Evolutionary conservation across 2,329 filamentous ascomycete genomes (phyloP).

Genomic region (Neofusicoccum ribis): DNA sequence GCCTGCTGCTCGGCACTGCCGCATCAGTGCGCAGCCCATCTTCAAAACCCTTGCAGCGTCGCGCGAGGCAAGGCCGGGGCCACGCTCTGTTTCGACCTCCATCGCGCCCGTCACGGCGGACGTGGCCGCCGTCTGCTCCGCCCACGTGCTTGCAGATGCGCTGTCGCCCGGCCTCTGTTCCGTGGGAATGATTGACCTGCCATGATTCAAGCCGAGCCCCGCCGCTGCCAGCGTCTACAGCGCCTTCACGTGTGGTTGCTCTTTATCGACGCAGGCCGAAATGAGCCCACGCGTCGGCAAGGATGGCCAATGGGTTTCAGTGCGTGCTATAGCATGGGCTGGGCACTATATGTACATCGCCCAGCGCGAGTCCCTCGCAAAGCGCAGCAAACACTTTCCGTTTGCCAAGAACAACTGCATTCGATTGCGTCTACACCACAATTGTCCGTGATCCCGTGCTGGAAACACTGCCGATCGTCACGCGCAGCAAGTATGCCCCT

Average conservation of each 20-base stretch:
- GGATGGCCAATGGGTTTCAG: slow-evolving; percentile 9
- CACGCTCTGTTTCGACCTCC: slow-evolving; percentile 16
- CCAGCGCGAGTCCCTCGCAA: not conserved
- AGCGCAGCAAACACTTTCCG: not conserved
- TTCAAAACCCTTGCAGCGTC: slow-evolving; percentile 18
- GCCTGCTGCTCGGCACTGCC: slow-evolving; percentile 1
- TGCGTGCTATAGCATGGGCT: slow-evolving; percentile 11
- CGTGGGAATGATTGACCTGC: slow-evolving; percentile 1
- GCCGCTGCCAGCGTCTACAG: not conserved
- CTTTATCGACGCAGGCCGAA: slow-evolving; percentile 3
- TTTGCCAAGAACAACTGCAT: too few relatives aligned
- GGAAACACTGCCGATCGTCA: not conserved
- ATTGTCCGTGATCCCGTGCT: not conserved
- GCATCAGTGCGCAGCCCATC: slow-evolving; percentile 11
- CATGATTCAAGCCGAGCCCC: not conserved
- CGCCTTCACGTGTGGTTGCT: not conserved
- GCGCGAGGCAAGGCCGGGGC: slow-evolving; percentile 11
- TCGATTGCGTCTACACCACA: not conserved
- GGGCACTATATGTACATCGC: not conserved
- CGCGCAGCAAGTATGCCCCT: not conserved
- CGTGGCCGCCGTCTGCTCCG: slow-evolving; percentile 1
- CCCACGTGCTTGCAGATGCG: not conserved
- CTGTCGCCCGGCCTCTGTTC: not conserved
- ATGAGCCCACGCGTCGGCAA: slow-evolving; percentile 14
- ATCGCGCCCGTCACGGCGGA: not conserved